Conservation (phyloP, 805 yeast genomes). For the Myxozyma sirexii region DNA sequence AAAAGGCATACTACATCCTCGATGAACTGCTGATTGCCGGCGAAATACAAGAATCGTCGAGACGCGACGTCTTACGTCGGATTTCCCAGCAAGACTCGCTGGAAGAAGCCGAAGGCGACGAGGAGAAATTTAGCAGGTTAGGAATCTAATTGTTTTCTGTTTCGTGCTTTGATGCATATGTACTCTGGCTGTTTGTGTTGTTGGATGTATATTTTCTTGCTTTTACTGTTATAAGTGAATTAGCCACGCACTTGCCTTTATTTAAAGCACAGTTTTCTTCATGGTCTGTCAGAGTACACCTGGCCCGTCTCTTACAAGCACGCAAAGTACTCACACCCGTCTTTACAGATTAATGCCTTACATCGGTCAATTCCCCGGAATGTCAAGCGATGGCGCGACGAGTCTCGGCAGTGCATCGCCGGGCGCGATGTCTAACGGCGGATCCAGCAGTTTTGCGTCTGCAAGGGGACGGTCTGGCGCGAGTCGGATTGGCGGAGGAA, state of each 20-base stretch:
- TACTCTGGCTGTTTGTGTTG: neutral
- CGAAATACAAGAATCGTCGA: slow-evolving; percentile 77
- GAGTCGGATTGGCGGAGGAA: slow-evolving; percentile 8
- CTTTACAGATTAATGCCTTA: slow-evolving; percentile 28
- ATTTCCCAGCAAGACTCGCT: slow-evolving; percentile 85
- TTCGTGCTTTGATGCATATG: neutral
- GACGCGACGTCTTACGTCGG: slow-evolving; percentile 72
- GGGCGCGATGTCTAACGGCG: slow-evolving; percentile 5
- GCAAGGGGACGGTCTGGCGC: slow-evolving; percentile 20
- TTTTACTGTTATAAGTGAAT: neutral
- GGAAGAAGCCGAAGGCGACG: slow-evolving; percentile 73
- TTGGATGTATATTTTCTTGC: neutral
- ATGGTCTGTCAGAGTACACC: no score
- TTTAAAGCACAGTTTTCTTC: no score
- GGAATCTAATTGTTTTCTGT: slow-evolving; percentile 6
- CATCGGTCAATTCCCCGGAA: slow-evolving; percentile 27
- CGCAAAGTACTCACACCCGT: neutral
- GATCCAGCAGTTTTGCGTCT: slow-evolving; percentile 13
- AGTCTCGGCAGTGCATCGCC: neutral
- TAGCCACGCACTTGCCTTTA: no score
- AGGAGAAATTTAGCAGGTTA: slow-evolving; percentile 41
- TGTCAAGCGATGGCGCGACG: slow-evolving; percentile 17
- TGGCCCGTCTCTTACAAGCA: neutral
- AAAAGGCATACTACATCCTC: slow-evolving; percentile 86
- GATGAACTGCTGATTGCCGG: slow-evolving; percentile 93